Conservation (phyloP, 1,139 yeast genomes). For the Protomyces lactucae-debilis region DNA sequence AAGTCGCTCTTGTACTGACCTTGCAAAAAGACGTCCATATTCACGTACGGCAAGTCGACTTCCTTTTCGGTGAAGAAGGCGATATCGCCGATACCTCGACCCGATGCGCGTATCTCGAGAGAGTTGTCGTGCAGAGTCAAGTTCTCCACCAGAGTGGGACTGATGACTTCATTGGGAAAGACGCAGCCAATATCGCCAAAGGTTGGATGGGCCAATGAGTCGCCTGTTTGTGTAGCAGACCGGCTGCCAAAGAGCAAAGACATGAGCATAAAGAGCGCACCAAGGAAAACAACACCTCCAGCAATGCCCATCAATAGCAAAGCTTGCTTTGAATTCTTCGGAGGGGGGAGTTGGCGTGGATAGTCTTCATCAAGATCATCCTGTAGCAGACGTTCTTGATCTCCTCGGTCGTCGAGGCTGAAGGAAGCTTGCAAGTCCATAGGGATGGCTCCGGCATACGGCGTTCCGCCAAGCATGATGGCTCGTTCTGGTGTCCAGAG, state of each 20-base stretch:
- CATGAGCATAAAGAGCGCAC: neutral
- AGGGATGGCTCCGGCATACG: neutral
- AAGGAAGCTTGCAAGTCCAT: neutral
- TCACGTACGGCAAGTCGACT: conserved; percentile 9
- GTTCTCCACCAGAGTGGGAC: conserved; percentile 11
- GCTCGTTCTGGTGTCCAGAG: no score
- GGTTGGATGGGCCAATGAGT: neutral
- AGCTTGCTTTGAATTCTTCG: conserved; percentile 2
- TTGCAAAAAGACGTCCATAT: conserved; percentile 15
- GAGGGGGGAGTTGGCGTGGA: neutral
- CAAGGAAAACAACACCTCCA: conserved; percentile 1
- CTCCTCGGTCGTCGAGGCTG: neutral
- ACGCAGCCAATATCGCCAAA: conserved; percentile 20
- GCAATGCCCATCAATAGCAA: conserved; percentile 3
- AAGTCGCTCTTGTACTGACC: conserved; percentile 5
- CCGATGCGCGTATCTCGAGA: conserved; percentile 11
- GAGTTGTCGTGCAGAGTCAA: conserved; percentile 7
- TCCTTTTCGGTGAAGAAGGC: conserved; percentile 8
- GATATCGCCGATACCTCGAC: conserved; percentile 15
- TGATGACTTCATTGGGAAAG: conserved; percentile 7
- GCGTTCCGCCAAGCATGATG: no score
- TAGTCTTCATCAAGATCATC: neutral
- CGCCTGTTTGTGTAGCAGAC: neutral
- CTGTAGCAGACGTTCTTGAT: neutral
- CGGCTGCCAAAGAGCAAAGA: neutral